phyloP scores from a whole-genome alignment of 768 basidiomycete genomes.

The Candolleomyces aberdarensis region DNA sequence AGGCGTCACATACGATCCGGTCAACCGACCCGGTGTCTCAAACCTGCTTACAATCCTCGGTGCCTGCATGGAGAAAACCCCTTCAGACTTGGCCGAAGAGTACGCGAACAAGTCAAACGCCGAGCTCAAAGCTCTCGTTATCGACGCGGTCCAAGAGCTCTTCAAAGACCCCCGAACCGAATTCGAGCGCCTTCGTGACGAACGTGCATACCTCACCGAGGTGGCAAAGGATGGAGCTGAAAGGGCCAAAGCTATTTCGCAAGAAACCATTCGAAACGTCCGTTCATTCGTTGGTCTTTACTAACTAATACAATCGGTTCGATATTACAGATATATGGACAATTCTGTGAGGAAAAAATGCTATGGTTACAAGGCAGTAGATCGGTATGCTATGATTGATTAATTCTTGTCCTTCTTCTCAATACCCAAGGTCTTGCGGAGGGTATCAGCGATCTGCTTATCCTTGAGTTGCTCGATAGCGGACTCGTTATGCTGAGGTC shows the following conservation, averaged over 20 bases:
- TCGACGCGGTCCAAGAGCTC: constrained; percentile 66
- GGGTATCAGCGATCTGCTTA: constrained; percentile 32
- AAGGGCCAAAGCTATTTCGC: constrained; percentile 60
- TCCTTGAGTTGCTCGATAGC: constrained; percentile 40
- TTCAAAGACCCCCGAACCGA: constrained; percentile 66
- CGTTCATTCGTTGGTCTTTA: constrained; percentile 59
- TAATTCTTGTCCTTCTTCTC: neutral
- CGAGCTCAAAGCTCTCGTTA: constrained; percentile 69
- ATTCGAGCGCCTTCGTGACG: constrained; percentile 60
- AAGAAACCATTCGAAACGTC: constrained; percentile 63
- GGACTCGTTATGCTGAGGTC: constrained; percentile 35
- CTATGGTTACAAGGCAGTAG: neutral
- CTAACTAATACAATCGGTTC: constrained; percentile 11
- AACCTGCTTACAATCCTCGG: constrained; percentile 81
- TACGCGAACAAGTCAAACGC: constrained; percentile 60
- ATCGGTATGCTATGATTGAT: neutral
- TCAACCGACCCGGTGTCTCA: constrained; percentile 73
- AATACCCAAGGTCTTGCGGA: constrained; percentile 16
- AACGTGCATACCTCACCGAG: constrained; percentile 55
- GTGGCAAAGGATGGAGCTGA: constrained; percentile 64
- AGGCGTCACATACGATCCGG: constrained; percentile 80
- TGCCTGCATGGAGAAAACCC: constrained; percentile 57
- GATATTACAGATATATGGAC: neutral
- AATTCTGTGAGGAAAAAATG: neutral
- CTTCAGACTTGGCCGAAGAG: constrained; percentile 40